A percentile compares a stretch with the other conserved stretches of the same genome.
These are phyloP conservation scores for Cytospora chrysosperma DNA, from an alignment of 2,329 filamentous ascomycete genomes.

Conservation along the genomic window DNA sequence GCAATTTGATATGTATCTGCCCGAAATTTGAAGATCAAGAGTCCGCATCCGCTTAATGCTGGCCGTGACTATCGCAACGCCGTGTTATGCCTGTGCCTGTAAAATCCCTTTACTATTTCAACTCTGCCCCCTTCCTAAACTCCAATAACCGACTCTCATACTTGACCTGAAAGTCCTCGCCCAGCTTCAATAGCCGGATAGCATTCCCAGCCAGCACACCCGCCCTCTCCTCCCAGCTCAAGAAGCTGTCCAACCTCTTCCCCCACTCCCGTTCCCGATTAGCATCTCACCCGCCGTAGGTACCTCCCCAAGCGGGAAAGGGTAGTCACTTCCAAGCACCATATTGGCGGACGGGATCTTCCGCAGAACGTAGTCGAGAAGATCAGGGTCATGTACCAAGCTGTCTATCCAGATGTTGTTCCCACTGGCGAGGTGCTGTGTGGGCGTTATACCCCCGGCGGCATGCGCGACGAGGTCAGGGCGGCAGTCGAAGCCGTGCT, in stretches of 20 bases:
- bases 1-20: too few species aligned
- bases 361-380: conserved; percentile 35
- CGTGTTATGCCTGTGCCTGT: not conserved
- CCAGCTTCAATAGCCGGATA: conserved; percentile 34
- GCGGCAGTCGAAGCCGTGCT: conserved; percentile 37
- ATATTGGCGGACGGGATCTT: conserved; percentile 35
- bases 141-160: conserved; percentile 28
- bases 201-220: conserved; percentile 35
- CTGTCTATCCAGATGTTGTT: conserved; percentile 37
- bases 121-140: conserved; percentile 26
- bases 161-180: conserved; percentile 28
- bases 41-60: not conserved
- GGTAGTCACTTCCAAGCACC: conserved; percentile 38
- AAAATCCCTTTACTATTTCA: not conserved
- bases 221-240: conserved; percentile 34
- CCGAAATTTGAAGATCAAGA: too few species aligned
- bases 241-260: conserved; percentile 28
- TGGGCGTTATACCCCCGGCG: conserved; percentile 33
- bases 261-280: conserved; percentile 27
- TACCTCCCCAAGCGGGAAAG: conserved; percentile 37
- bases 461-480: conserved; percentile 35
- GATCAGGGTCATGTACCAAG: conserved; percentile 36
- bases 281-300: conserved; percentile 36
- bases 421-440: conserved; percentile 31
- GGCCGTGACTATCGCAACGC: not conserved